Conservation (phyloP, 2,329 filamentous ascomycete genomes). For the Raffaelea albimanens region DNA sequence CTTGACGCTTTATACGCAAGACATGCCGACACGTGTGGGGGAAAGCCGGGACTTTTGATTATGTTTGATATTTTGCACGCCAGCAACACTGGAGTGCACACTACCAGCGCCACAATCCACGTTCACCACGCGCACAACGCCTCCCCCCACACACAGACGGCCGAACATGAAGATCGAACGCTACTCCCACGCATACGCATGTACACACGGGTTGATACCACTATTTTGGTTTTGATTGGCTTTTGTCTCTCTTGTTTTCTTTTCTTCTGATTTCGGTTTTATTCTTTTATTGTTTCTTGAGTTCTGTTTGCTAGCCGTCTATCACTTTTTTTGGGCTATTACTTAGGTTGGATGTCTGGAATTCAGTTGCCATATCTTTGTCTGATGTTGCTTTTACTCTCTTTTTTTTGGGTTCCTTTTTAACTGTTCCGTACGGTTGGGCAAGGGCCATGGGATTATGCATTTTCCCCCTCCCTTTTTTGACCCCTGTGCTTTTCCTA, state of each 20-base stretch:
- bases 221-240: neutral
- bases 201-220: neutral
- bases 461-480: neutral
- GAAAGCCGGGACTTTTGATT: too few species aligned
- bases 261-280: neutral
- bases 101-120: neutral
- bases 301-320: too few species aligned
- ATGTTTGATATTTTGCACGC: too few species aligned
- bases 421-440: neutral
- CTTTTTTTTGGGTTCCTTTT: neutral
- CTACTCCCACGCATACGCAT: constrained; percentile 5
- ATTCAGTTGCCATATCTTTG: too few species aligned
- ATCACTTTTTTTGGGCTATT: neutral
- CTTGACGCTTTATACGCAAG: too few species aligned
- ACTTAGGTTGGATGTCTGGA: neutral
- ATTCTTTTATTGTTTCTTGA: neutral
- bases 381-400: too few species aligned
- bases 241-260: neutral
- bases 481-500: neutral
- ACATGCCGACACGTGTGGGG: too few species aligned
- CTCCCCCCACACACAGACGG: too few species aligned
- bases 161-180: neutral
- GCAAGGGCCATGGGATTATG: too few species aligned
- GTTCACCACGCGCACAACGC: too few species aligned
- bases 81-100: neutral